Conservation (phyloP, 1,284 basidiomycete species). For the Irpex sp. region DNA sequence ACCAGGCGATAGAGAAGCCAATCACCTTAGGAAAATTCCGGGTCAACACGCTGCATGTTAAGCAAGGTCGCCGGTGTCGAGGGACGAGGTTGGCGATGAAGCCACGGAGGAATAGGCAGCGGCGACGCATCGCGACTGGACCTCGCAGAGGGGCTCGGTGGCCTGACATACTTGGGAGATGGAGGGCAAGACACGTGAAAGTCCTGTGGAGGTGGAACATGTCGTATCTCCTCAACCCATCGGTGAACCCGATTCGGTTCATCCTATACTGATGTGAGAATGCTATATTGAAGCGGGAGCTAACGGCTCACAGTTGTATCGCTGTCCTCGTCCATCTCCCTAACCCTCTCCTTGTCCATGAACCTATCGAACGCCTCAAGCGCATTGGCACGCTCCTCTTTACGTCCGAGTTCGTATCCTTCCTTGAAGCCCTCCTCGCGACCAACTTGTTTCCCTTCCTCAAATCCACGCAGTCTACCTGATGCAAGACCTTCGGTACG, state of each 20-base stretch:
- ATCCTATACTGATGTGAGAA: slow-evolving; percentile 3
- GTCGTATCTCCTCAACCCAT: slow-evolving; percentile 26
- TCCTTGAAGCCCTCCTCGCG: slow-evolving; percentile 37
- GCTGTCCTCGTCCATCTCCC: slow-evolving; percentile 29
- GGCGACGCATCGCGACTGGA: slow-evolving; percentile 14
- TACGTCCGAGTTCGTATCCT: slow-evolving; percentile 40
- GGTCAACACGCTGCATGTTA: neutral
- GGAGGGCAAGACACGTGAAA: slow-evolving; percentile 13
- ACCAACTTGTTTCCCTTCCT: slow-evolving; percentile 38
- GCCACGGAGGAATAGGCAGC: slow-evolving; percentile 23
- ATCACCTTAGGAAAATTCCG: neutral
- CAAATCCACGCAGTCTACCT: slow-evolving; percentile 37
- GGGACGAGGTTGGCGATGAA: slow-evolving; percentile 19
- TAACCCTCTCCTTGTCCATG: slow-evolving; percentile 40
- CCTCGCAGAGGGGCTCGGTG: slow-evolving; percentile 6
- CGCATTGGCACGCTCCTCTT: slow-evolving; percentile 48
- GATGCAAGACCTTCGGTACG: slow-evolving; percentile 42
- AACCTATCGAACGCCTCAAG: slow-evolving; percentile 53
- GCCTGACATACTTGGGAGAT: slow-evolving; percentile 15
- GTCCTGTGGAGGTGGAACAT: slow-evolving; percentile 14
- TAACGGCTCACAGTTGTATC: slow-evolving; percentile 25
- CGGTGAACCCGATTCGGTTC: slow-evolving; percentile 25
- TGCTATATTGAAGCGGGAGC: neutral
- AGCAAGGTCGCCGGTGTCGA: neutral
- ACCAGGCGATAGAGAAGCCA: neutral